Evolutionary conservation across 306 rosid species (phyloP), one percentile per base, ranked within the genome.

Genomic region (Dryas drummondii): DNA sequence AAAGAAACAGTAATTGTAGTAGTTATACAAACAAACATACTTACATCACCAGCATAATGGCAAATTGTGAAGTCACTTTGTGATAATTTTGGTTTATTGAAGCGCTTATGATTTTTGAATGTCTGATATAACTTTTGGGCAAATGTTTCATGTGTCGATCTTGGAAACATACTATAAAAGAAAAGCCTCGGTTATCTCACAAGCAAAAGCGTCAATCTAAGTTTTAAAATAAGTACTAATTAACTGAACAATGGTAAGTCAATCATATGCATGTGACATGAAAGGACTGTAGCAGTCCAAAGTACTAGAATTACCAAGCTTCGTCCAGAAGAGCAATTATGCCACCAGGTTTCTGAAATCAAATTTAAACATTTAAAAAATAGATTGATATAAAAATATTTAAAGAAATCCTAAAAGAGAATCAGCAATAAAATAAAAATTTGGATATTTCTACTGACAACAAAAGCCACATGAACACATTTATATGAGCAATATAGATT

Each of bases 11-110:
- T 59, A 58, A 6, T 37, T 1, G 13, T 15, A 27, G 40, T 9
- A 13, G 9, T n/a, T 59, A 19, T 15, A 72, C 14, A 15, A 70
- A 78, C 14, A 44, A 72, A 66, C 67, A 75, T 17, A 87, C 99
- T 92, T 87, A 96, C 99, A 83, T 96, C 98, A 72, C 99, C 99
- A 76, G 99, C 99, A 76, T 96, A 96, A 88, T 96, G 99, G 82
- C 84, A 83, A 86, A 96, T 96, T 79, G 99, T 96, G 91, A 96
- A 96, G 90, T 96, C 98, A 79, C 89, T 96, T 37, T 84, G 97
- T 0, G 99, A 62, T 78, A 96, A 82, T 89, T 92, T 96, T 66
- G 99, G 99, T 81, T 96, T 96, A 87, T 71, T 82, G 80, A 96
- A 96, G 80, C 97, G 91, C 77, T 85, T 84, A 81, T 96, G 99